phyloP scores from a whole-genome alignment of 2,329 filamentous ascomycete species.

The Graphilbum sp. region DNA sequence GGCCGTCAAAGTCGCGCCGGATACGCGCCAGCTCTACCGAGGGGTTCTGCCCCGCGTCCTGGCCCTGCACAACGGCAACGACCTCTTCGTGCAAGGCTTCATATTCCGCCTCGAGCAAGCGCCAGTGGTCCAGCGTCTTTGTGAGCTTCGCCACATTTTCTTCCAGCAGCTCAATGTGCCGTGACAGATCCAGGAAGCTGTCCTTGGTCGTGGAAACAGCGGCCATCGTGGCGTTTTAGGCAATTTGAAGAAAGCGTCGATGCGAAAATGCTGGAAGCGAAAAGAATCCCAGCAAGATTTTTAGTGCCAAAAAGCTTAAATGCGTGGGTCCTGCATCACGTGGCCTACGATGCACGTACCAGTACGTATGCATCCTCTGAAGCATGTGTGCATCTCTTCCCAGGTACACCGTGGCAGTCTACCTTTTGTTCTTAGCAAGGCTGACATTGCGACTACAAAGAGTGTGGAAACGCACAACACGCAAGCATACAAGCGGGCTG shows the following conservation, averaged over 20 bases:
- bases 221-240: background rate
- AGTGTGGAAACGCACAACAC: no score
- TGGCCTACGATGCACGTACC: no score
- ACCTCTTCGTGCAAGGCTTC: conserved; percentile 78
- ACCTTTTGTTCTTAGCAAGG: no score
- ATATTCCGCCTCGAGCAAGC: conserved; percentile 81
- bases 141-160: conserved; percentile 57
- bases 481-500: no score
- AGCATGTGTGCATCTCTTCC: no score
- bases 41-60: background rate
- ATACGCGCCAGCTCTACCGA: conserved; percentile 33
- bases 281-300: no score
- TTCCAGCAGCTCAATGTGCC: conserved; percentile 59
- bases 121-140: conserved; percentile 72
- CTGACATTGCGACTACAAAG: no score
- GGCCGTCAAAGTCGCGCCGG: conserved; percentile 41
- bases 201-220: conserved; percentile 26
- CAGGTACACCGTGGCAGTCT: no score
- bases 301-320: no score
- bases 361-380: no score
- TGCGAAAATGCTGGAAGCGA: no score
- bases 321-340: no score
- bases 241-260: background rate
- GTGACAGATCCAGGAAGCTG: conserved; percentile 53
- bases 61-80: background rate